phyloP scores from a whole-genome alignment of 768 basidiomycete genomes.

The Xanthoconium stramineum region DNA sequence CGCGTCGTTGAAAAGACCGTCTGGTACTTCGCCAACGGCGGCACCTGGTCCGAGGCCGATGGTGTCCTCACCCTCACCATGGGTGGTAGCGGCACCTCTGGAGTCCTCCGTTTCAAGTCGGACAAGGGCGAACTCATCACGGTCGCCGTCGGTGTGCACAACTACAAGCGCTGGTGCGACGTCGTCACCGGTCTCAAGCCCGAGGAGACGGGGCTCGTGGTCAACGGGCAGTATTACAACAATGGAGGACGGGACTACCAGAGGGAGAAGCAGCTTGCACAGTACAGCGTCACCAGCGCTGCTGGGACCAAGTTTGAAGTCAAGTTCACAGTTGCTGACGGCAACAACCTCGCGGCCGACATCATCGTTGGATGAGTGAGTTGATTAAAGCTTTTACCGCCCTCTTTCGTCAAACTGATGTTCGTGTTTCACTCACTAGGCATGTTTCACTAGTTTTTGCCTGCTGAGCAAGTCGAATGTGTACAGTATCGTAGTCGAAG shows the following conservation, averaged over 20 bases:
- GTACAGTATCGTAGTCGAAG: too few relatives aligned
- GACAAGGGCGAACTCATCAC: slow-evolving; percentile 32
- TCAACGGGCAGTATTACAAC: slow-evolving; percentile 15
- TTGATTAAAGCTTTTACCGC: too few relatives aligned
- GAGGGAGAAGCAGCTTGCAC: background rate
- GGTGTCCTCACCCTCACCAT: slow-evolving; percentile 30
- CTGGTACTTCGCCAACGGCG: slow-evolving; percentile 12
- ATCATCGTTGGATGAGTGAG: background rate
- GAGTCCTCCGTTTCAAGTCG: slow-evolving; percentile 32
- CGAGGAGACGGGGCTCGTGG: slow-evolving; percentile 17
- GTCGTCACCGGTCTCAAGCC: slow-evolving; percentile 31
- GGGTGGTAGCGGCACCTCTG: slow-evolving; percentile 39
- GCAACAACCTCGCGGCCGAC: background rate
- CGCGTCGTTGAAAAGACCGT: slow-evolving; percentile 1
- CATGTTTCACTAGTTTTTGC: too few relatives aligned
- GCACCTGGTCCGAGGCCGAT: slow-evolving; percentile 28
- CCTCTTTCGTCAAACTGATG: too few relatives aligned
- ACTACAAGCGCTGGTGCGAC: slow-evolving; percentile 39
- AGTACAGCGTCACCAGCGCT: background rate
- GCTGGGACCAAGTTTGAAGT: background rate
- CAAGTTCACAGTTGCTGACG: background rate
- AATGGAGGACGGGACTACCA: background rate
- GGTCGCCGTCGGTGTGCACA: slow-evolving; percentile 38
- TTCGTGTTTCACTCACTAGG: too few relatives aligned
- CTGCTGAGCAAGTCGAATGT: too few relatives aligned